Evolutionary conservation across 108 stramenopile species (phyloP), one percentile per base, ranked within the genome.

Genomic region (Discostella pseudostelligera): DNA sequence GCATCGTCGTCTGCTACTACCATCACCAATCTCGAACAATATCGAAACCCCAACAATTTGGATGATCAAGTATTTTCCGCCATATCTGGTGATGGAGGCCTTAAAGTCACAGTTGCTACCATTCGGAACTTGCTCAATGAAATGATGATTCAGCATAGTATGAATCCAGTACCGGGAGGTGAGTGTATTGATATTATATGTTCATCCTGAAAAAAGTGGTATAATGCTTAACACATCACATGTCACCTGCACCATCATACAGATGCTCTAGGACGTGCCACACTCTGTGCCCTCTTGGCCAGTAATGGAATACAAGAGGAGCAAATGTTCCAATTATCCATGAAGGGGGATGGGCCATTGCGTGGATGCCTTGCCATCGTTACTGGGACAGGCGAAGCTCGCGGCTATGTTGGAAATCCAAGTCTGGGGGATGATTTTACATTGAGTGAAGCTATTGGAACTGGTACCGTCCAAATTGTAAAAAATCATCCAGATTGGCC

Each of bases 401-500:
- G 76, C 40, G 93, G 90, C 21, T 94, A 87, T 64, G 90, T 88
- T 17, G 93, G 90, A 24, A 83, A 76, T 75, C 90, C 90, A 5
- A 67, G 62, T 62, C 56, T 89, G 45, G 84, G 85, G 20, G 82
- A 83, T 44, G 80, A 75, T 25, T 83, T 88, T 58, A 59, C 61
- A 13, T 21, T 94, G 44, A 40, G 61, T 14, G 85, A 91, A 53
- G 93, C 93, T 13, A 69, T 94, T 8, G 93, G 93, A 13, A 61
- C 71, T 50, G 93, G 93, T 24, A 70, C 69, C 8, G 73, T 91
- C 3, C 87, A 94, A 65, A 79, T 94, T 3, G 93, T 94, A 25
- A 94, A 94, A 56, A 95, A 92, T 57, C 93, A 95, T 46, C 93
- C 93, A 8, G 82, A 85, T 47, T 95, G 93, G 93, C 84, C 87